These are phyloP conservation scores for Prunus mongolica DNA, from an alignment of 306 rosid genomes.

Conservation along the genomic window DNA sequence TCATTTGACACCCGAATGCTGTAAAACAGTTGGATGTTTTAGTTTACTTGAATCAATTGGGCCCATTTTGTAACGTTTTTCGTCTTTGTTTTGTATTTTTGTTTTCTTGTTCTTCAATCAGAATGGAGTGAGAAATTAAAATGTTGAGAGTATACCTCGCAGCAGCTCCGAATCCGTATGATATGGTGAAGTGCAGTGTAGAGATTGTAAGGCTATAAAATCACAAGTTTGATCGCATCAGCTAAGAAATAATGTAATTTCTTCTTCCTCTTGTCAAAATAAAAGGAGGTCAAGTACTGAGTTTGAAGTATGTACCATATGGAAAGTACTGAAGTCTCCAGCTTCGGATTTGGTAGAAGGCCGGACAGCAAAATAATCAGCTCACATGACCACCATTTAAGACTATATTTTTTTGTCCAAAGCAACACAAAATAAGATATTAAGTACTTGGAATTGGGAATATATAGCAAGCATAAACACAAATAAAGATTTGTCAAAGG, in stretches of 20 bases:
- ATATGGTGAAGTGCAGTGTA: constrained; percentile 53
- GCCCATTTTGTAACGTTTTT: no score
- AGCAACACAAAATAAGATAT: neutral
- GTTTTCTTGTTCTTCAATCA: no score
- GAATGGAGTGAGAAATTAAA: neutral
- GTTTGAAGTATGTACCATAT: constrained; percentile 44
- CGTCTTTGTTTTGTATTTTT: no score
- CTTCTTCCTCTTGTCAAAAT: neutral
- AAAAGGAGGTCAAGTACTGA: neutral
- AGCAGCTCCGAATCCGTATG: constrained; percentile 62
- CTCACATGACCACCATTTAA: constrained; percentile 75
- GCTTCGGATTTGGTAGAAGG: constrained; percentile 49
- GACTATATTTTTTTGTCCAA: constrained; percentile 22
- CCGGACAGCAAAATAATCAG: constrained; percentile 55
- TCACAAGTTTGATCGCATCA: neutral
- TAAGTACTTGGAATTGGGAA: no score
- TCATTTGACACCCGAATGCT: constrained; percentile 70
- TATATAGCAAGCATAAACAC: no score
- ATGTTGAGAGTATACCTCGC: constrained; percentile 39
- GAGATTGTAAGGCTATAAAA: constrained; percentile 50
- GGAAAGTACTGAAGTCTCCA: constrained; percentile 66
- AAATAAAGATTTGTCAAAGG: no score
- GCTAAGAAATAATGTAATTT: neutral
- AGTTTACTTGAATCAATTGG: neutral
- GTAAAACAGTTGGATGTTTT: neutral